Evolutionary conservation across 768 basidiomycete genomes (phyloP).

Genomic region (Plicaturopsis crispa): DNA sequence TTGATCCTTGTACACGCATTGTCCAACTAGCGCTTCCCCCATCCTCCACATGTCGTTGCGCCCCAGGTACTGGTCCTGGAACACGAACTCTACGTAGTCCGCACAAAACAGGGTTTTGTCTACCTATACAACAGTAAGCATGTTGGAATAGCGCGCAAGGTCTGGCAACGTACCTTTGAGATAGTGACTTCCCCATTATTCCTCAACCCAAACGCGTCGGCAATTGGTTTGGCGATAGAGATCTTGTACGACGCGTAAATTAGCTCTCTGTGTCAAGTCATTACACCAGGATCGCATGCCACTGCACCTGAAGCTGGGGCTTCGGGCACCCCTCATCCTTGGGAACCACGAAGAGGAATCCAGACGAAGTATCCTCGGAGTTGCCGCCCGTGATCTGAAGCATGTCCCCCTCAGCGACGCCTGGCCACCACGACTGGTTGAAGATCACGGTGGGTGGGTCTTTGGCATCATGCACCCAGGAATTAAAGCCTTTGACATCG

Average conservation of each 20-base stretch:
- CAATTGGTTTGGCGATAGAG: constrained; percentile 65
- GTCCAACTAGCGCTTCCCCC: constrained; percentile 70
- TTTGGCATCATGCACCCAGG: constrained; percentile 71
- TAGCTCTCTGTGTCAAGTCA: no score
- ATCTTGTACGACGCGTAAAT: constrained; percentile 45
- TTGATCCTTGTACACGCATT: constrained; percentile 79
- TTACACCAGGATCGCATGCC: no score
- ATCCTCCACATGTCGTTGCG: constrained; percentile 97
- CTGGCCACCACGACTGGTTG: constrained; percentile 73
- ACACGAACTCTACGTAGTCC: constrained; percentile 82
- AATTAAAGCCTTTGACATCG: constrained; percentile 53
- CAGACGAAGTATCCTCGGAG: constrained; percentile 32
- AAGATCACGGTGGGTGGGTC: constrained; percentile 53
- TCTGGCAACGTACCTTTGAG: constrained; percentile 50
- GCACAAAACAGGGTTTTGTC: constrained; percentile 56
- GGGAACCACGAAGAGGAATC: constrained; percentile 61
- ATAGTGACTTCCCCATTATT: constrained; percentile 67
- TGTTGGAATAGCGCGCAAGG: constrained; percentile 6
- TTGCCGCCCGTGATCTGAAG: constrained; percentile 43
- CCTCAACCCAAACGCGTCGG: constrained; percentile 61
- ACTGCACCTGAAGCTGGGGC: constrained; percentile 55
- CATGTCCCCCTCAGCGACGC: constrained; percentile 71
- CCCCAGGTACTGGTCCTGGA: constrained; percentile 93
- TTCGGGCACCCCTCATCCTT: constrained; percentile 55
- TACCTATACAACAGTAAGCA: constrained; percentile 37